These are phyloP conservation scores for Zoysia matrella DNA, from an alignment of 202 grass and related monocot genomes.

Conservation along the genomic window DNA sequence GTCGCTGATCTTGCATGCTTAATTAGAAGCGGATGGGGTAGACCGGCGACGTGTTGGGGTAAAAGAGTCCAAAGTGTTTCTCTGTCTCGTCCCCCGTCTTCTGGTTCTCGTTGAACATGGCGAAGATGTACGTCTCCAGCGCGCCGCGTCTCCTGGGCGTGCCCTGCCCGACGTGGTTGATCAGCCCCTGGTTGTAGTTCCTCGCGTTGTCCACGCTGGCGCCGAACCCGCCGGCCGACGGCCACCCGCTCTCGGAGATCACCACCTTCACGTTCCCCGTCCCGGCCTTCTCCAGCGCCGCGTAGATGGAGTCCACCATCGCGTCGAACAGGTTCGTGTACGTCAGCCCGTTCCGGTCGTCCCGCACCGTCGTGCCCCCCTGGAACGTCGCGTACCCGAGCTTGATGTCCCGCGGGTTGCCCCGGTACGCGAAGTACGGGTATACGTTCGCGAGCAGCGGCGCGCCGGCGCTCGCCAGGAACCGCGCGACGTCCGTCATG, in stretches of 20 bases:
- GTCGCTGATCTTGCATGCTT: not conserved
- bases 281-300: conserved; percentile 56
- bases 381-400: conserved; percentile 68
- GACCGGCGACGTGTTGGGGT: conserved; percentile 45
- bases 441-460: too few species aligned
- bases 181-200: conserved; percentile 13
- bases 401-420: conserved; percentile 30
- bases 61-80: conserved; percentile 60
- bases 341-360: conserved; percentile 16
- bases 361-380: conserved; percentile 47
- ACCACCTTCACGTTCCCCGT: conserved; percentile 57
- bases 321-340: conserved; percentile 45
- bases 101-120: conserved; percentile 77
- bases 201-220: conserved; percentile 52
- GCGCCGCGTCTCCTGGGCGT: conserved; percentile 43
- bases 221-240: conserved; percentile 52
- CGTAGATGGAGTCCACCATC: conserved; percentile 33
- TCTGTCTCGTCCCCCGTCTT: conserved; percentile 40
- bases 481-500: conserved; percentile 7
- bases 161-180: conserved; percentile 51
- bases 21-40: conserved; percentile 36
- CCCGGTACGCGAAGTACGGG: not conserved
- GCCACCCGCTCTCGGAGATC: conserved; percentile 68
- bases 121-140: conserved; percentile 60
- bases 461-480: too few species aligned